A percentile compares a stretch with the other conserved stretches of the same genome.
These are phyloP conservation scores for Collybia mongolica DNA, from an alignment of 768 basidiomycete genomes.

Conservation along the genomic window DNA sequence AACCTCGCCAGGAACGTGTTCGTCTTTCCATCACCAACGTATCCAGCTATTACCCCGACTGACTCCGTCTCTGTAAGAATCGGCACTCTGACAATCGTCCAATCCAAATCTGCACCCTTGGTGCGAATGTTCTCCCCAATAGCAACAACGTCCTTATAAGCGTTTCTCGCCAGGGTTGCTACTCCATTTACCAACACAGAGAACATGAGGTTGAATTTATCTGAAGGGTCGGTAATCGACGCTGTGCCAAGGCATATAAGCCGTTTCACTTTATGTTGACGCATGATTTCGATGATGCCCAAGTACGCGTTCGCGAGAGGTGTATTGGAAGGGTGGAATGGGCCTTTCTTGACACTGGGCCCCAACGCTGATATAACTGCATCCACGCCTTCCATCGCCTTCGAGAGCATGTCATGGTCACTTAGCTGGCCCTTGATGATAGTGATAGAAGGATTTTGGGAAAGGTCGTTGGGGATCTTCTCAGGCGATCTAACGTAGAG, in stretches of 20 bases:
- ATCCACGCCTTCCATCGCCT: constrained; percentile 56
- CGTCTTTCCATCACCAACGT: constrained; percentile 62
- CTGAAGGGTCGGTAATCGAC: constrained; percentile 60
- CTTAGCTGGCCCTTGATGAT: constrained; percentile 56
- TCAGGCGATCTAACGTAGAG: constrained; percentile 64
- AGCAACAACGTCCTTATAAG: constrained; percentile 70
- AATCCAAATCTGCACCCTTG: constrained; percentile 51
- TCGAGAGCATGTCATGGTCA: constrained; percentile 45
- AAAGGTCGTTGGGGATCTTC: constrained; percentile 56
- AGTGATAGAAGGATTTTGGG: constrained; percentile 40
- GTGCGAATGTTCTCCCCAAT: constrained; percentile 55
- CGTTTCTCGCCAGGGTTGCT: constrained; percentile 43
- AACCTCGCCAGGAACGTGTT: constrained; percentile 49
- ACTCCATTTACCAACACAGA: constrained; percentile 40
- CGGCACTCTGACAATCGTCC: constrained; percentile 73
- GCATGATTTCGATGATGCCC: constrained; percentile 56
- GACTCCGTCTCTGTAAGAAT: constrained; percentile 49
- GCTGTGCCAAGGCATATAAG: constrained; percentile 68
- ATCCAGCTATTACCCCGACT: constrained; percentile 54
- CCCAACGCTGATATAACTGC: constrained; percentile 70
- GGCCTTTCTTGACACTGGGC: constrained; percentile 33
- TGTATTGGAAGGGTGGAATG: constrained; percentile 42
- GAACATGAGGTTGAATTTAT: constrained; percentile 52
- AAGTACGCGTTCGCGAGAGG: constrained; percentile 65
- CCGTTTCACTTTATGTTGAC: constrained; percentile 47